Conservation (phyloP, 1,284 basidiomycete species). For the Irpex lacteus region DNA sequence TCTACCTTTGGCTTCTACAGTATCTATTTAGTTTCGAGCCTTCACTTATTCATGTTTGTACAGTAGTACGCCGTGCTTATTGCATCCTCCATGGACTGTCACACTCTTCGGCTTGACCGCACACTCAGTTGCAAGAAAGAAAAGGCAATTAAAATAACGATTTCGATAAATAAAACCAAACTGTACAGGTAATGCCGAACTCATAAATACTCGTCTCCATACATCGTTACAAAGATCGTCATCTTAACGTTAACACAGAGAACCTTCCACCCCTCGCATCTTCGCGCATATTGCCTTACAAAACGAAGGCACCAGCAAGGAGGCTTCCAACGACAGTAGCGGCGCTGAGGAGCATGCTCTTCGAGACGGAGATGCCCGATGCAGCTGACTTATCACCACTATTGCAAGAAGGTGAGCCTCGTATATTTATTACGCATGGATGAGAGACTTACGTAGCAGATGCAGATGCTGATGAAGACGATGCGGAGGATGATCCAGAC, state of each 20-base stretch:
- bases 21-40: background rate
- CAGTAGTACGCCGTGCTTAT: too few relatives aligned
- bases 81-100: too few relatives aligned
- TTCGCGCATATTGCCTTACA: slow-evolving; percentile 6
- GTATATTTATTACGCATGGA: too few relatives aligned
- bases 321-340: slow-evolving; percentile 15
- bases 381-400: slow-evolving; percentile 1
- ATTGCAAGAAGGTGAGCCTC: too few relatives aligned
- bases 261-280: background rate
- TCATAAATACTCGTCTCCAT: background rate
- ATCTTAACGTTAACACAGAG: background rate
- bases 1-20: background rate
- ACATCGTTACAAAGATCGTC: background rate
- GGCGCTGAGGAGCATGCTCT: slow-evolving; percentile 6
- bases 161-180: background rate
- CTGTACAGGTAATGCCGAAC: background rate
- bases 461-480: background rate
- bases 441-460: background rate
- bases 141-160: background rate
- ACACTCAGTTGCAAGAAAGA: background rate
- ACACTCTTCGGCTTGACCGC: too few relatives aligned
- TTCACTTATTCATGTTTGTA: too few relatives aligned
- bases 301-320: slow-evolving; percentile 12
- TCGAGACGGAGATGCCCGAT: slow-evolving; percentile 4
- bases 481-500: slow-evolving; percentile 6